These are phyloP conservation scores for Calcarisporium arbuscula DNA, from an alignment of 2,329 filamentous ascomycete species.

Conservation along the genomic window DNA sequence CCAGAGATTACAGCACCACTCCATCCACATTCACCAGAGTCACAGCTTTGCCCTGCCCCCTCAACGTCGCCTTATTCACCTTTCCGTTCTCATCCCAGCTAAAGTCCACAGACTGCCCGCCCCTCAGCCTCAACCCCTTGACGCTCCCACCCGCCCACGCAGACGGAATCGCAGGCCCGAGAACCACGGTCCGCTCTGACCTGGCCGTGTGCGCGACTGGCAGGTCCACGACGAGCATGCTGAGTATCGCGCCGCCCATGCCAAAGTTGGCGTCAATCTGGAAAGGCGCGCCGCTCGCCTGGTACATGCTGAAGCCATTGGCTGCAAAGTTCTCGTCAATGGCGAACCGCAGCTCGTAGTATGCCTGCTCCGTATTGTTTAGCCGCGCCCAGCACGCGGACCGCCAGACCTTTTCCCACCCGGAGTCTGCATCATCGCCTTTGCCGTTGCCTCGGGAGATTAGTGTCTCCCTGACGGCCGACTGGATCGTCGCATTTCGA, in stretches of 20 bases:
- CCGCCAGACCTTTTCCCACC: conserved; percentile 55
- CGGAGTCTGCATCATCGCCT: conserved; percentile 42
- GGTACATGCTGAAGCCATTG: conserved; percentile 48
- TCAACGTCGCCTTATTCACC: conserved; percentile 7
- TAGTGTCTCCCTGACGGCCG: conserved; percentile 39
- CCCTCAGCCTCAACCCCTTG: conserved; percentile 35
- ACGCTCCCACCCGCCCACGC: conserved; percentile 38
- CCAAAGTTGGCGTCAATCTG: conserved; percentile 57
- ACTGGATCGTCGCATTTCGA: conserved; percentile 37
- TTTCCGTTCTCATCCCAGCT: conserved; percentile 29
- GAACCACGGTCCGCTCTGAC: conserved; percentile 27
- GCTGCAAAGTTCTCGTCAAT: conserved; percentile 42
- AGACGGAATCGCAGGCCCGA: conserved; percentile 41
- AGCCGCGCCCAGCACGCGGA: conserved; percentile 49
- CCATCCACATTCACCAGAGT: conserved; percentile 8
- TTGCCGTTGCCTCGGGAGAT: conserved; percentile 39
- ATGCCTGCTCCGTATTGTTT: conserved; percentile 42
- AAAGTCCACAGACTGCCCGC: conserved; percentile 37
- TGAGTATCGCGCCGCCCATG: conserved; percentile 39
- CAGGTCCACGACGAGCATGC: conserved; percentile 47
- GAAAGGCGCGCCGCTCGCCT: conserved; percentile 38
- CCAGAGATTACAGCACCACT: conserved; percentile 7
- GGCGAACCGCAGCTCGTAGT: conserved; percentile 41
- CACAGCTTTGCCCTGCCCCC: conserved; percentile 2
- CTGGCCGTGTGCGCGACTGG: conserved; percentile 18